Evolutionary conservation across 2,329 filamentous ascomycete genomes (phyloP), one percentile per base, ranked within the genome.

Genomic region (Aspergillus spinulosporus): DNA sequence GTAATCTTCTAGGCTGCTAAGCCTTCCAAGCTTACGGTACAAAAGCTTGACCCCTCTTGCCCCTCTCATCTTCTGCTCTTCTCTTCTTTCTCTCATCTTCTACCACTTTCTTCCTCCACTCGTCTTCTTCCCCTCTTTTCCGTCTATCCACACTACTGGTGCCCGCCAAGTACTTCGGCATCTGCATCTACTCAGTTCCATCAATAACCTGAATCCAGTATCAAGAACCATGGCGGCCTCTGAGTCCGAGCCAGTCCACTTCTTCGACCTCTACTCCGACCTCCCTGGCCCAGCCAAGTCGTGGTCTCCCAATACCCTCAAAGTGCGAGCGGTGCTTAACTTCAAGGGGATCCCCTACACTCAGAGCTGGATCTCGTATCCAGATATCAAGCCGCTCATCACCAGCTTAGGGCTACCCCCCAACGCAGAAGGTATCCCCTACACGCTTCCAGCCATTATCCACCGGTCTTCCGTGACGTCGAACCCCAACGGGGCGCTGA

Each of bases 371-470:
- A 50, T 50, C 12, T 43, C 48, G 4, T 50, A 50, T n/a, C 48
- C 48, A 0, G 64, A 67, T 49, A 62, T 67, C 37, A 58, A 57
- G 4, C 64, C 68, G 5, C 46, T 72, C 5, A 55, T 68, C 11
- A 59, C 61, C 15, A 43, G 53, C 9, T 53, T 68, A 15, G 61
- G 48, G 3, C 39, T 72, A 2, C 49, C 59, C 37, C 60, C 68
- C 5, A 48, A 60, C 29, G 39, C 54, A 5, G 8, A 40, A 1
- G 52, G 54, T 5, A 49, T 37, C 1, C 59, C 59, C 0, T 71
- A 71, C 51, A 72, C 68, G 1, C 64, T 72, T 14, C 69, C 70
- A 2, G 62, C 66, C 34, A 72, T 71, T 49, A 56, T 61, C 31
- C 67, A 71, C 53, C 64, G 63, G 43, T 34, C 57, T 5, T 64